These are phyloP conservation scores for Solanum infundibuliforme DNA, from an alignment of 257 asterid species.

Conservation along the genomic window DNA sequence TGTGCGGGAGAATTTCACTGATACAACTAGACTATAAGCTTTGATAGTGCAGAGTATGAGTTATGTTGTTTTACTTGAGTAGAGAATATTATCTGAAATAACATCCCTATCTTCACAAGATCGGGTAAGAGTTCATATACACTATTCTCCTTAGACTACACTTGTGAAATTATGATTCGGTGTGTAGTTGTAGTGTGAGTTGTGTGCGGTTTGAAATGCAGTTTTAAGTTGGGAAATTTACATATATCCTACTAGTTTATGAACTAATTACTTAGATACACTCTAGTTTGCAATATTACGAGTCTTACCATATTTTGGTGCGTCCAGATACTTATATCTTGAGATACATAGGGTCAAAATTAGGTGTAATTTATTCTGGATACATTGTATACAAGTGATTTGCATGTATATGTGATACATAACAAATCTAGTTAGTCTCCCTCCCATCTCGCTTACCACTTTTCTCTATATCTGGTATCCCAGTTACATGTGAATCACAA, in stretches of 20 bases:
- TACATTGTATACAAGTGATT: background rate
- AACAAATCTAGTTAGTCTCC: background rate
- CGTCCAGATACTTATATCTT: too few species aligned
- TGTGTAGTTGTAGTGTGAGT: background rate
- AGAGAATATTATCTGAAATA: background rate
- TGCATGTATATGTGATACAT: background rate
- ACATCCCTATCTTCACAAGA: background rate
- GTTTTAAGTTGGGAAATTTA: background rate
- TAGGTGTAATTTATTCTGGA: background rate
- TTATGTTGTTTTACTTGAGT: background rate
- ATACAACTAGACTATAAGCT: background rate
- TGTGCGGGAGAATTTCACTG: background rate
- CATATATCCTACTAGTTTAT: too few species aligned
- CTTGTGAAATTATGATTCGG: background rate
- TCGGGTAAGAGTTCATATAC: background rate
- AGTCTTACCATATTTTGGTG: background rate
- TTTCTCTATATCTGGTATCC: too few species aligned
- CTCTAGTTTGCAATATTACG: too few species aligned
- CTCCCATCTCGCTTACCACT: background rate
- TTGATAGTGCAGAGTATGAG: background rate
- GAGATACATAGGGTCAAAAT: background rate
- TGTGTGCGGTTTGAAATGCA: background rate
- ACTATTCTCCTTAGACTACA: background rate
- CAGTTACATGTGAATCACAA: background rate
- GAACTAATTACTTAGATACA: too few species aligned